Evolutionary conservation across 2,329 filamentous ascomycete genomes (phyloP), one percentile per base, ranked within the genome.

Genomic region (Chaetomiaceae sp.): DNA sequence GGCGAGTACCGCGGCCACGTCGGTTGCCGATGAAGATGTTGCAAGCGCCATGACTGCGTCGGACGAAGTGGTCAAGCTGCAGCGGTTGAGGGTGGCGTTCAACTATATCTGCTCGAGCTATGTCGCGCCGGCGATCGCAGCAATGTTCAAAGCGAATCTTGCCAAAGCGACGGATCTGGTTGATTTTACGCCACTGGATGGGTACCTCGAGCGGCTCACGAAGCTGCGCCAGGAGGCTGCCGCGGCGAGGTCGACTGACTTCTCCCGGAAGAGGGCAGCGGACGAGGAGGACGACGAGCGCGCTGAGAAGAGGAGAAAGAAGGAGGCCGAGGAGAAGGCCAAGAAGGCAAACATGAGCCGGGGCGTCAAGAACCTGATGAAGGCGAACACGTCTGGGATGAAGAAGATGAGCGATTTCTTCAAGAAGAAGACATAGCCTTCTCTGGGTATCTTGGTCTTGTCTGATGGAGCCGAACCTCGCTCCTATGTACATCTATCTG

Each of bases 321-420:
- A 86, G 71, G 90, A 96, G 46, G 92, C 96, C 57, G 91, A 96
- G 54, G 91, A 96, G 54, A 87, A 86, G 73, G 86, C 82, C 68
- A 91, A 85, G 71, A 91, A 95, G 72, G 82, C 80, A 2, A 76
- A 75, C 21, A 81, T 89, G 71, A 94, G 87, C 57, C 78, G 84
- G 25, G 91, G 83, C 0, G 82, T 96, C 1, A 85, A 84, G 66
- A 80, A 91, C 43, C 68, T 99, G 64, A 87, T 87, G 68, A 99
- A 97, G 73, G 92, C 91, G 43, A 88, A 97, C 71, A 91, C 87
- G 0, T 82, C 73, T 20, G 94, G 94, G 1, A 99, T 99, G 94
- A 94, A 88, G 79, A 99, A 97, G 75, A 81, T 99, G 80, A 96
- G 89, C 66, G 81, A 85, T 57, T 99, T 99, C 72, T 99, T 99